Evolutionary conservation across 345 rosid genomes (phyloP), one percentile per base, ranked within the genome.

Genomic region (Erucastrum elatum): DNA sequence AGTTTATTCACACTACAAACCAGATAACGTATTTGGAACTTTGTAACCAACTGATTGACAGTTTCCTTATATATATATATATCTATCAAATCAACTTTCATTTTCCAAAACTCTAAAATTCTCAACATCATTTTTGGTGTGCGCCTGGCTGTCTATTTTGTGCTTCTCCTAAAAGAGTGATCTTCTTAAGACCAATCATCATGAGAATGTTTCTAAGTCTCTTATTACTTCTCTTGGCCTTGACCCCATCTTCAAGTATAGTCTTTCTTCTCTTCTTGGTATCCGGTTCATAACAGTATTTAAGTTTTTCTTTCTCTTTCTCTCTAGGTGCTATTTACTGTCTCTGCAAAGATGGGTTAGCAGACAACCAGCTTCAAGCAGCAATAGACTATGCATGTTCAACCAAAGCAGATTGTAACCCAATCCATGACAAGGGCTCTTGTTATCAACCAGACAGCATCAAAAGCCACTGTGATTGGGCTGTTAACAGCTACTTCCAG

Each of bases 341-440:
- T 60, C 4, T 93, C 21, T 95, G 99, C 66, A 93, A 83, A 82
- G 93, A 90, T 79, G 97, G 97, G 33, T 2, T 86, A 51, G 63
- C 84, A 68, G 93, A 90, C 0, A 0, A 51, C 13, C 74, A 51
- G 26, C 84, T 89, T 26, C 99, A 95, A 81, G 88, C 90, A 75
- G 4, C 88, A 16, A 41, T 95, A 55, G 99, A 95, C 81, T 95
- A 91, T 83, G 99, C 98, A 26, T 95, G 99, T 82, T 98, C 98
- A 82, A 21, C 21, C 86, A 90, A 46, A 44, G 96, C 90, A 59
- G 96, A 91, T 53, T 91, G 96, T 66, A 49, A 64, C 8, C 73
- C 85, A 9, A 91, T 89, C 66, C 61, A 76, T 16, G 94, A 88
- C 49, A 93, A 68, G 61, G 99, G 92, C 39, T 80, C 78, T n/a